These are phyloP conservation scores for Colletotrichum lupini DNA, from an alignment of 2,329 filamentous ascomycete species.

Conservation along the genomic window DNA sequence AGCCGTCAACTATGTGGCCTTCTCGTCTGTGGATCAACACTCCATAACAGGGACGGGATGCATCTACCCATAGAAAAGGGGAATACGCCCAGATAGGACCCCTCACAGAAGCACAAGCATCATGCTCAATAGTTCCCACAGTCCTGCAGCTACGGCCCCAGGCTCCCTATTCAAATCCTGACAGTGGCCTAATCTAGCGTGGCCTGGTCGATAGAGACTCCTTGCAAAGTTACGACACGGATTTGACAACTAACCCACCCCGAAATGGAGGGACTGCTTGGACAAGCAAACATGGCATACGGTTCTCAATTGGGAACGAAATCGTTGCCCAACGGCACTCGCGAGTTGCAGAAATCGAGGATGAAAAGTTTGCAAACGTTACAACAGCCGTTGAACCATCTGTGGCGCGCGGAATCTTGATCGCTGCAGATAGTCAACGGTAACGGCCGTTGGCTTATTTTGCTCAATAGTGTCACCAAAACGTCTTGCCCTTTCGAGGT, in stretches of 20 bases:
- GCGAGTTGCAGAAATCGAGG: neutral
- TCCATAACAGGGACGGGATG: conserved; percentile 11
- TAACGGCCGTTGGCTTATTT: neutral
- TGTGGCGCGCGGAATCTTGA: neutral
- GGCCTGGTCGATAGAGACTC: no score
- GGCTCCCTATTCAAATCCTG: neutral
- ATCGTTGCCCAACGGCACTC: neutral
- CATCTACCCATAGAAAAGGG: conserved; percentile 21
- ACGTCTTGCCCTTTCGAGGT: neutral
- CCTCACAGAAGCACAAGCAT: neutral
- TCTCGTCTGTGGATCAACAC: conserved; percentile 25
- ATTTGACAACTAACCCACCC: neutral
- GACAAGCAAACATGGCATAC: neutral
- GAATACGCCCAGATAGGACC: neutral
- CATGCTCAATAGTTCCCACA: conserved; percentile 4
- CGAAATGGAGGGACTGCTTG: neutral
- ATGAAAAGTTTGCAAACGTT: neutral
- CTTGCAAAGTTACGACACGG: neutral
- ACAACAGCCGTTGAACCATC: neutral
- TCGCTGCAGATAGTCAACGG: neutral
- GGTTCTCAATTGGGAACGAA: no score
- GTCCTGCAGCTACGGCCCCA: conserved; percentile 13
- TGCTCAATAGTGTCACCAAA: neutral
- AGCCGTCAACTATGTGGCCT: neutral
- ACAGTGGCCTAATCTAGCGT: neutral